phyloP scores from a whole-genome alignment of 2,329 filamentous ascomycete genomes.

The Pseudogymnoascus sp. region DNA sequence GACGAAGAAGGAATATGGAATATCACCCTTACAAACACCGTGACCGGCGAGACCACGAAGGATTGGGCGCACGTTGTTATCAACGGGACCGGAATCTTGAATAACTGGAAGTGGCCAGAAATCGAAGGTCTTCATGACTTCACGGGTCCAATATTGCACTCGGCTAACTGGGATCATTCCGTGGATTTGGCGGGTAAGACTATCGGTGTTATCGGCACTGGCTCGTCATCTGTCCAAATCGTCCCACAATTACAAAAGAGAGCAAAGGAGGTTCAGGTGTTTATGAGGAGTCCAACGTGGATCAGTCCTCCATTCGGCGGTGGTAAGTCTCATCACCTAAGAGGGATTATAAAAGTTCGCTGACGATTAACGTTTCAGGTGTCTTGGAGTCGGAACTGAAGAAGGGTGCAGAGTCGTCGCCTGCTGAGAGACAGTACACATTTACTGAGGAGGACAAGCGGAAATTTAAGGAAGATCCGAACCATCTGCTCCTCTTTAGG shows the following conservation, averaged over 20 bases:
- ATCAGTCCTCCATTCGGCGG: slow-evolving; percentile 20
- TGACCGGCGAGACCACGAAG: slow-evolving; percentile 32
- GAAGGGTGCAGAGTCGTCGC: slow-evolving; percentile 25
- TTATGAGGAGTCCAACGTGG: slow-evolving; percentile 20
- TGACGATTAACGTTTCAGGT: slow-evolving; percentile 10
- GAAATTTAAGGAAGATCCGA: slow-evolving; percentile 35
- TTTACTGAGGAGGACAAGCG: slow-evolving; percentile 35
- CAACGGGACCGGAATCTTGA: slow-evolving; percentile 23
- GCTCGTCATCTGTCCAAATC: slow-evolving; percentile 33
- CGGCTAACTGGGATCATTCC: slow-evolving; percentile 34
- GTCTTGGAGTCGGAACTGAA: slow-evolving; percentile 26
- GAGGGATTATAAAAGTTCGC: background rate
- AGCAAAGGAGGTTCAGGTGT: slow-evolving; percentile 28
- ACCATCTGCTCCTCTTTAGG: slow-evolving; percentile 36
- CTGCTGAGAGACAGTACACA: slow-evolving; percentile 35
- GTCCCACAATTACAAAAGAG: slow-evolving; percentile 24
- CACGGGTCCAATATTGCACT: slow-evolving; percentile 40
- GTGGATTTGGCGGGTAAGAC: slow-evolving; percentile 32
- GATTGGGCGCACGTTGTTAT: slow-evolving; percentile 23
- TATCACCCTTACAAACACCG: slow-evolving; percentile 39
- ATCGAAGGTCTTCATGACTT: slow-evolving; percentile 42
- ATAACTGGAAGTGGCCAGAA: slow-evolving; percentile 38
- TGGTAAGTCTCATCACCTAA: slow-evolving; percentile 11
- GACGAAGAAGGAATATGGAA: slow-evolving; percentile 43
- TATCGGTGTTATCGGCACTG: slow-evolving; percentile 33